Percentiles rank a stretch among this genome's conserved stretches.
These are phyloP conservation scores for thale cress (Arabidopsis thaliana) DNA, from an alignment of 345 rosid genomes.

Conservation along the genomic window DNA sequence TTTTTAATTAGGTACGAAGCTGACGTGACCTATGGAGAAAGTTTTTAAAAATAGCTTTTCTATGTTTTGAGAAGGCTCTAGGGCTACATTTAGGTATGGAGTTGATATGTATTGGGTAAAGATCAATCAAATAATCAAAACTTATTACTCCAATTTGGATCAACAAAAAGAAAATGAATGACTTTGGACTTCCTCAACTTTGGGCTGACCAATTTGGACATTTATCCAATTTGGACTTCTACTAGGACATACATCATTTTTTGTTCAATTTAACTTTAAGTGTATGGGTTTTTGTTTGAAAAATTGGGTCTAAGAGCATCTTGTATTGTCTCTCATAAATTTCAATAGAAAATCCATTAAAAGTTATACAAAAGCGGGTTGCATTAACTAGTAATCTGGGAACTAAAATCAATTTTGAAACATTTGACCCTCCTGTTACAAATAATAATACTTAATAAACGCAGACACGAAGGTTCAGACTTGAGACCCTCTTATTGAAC, in stretches of 20 bases:
- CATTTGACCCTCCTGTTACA: too few relatives aligned
- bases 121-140: not conserved
- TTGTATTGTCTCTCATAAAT: too few relatives aligned
- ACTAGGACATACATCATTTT: not conserved
- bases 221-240: not conserved
- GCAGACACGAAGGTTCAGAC: too few relatives aligned
- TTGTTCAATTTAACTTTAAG: not conserved
- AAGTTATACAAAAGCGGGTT: too few relatives aligned
- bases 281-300: not conserved
- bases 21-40: too few relatives aligned
- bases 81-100: not conserved
- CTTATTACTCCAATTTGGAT: not conserved
- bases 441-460: too few relatives aligned
- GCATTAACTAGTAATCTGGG: not conserved
- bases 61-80: too few relatives aligned
- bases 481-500: too few relatives aligned
- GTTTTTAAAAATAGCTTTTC: too few relatives aligned
- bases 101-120: not conserved
- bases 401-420: not conserved
- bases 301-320: not conserved
- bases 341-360: not conserved
- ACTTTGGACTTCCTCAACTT: not conserved
- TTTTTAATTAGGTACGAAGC: too few relatives aligned
- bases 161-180: not conserved
- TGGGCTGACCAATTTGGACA: not conserved